Conservation (phyloP, 495 filamentous ascomycete genomes). For the Aspergillus egyptiacus region DNA sequence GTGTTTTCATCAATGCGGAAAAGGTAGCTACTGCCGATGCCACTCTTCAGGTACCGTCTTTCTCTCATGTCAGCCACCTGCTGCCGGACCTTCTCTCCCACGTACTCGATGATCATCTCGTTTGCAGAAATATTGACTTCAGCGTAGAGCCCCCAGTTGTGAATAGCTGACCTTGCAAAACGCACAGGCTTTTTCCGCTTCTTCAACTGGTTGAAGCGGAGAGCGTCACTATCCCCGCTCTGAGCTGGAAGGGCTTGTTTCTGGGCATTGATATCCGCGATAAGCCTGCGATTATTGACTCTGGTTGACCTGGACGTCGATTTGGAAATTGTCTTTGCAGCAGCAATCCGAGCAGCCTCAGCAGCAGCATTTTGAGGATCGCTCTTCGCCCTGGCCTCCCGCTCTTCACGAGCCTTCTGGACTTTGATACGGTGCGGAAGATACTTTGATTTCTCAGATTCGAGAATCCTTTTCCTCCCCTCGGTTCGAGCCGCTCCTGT, state of each 20-base stretch:
- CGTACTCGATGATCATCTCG: conserved; percentile 99
- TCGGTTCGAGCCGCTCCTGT: conserved; percentile 87
- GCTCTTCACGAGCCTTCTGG: conserved; percentile 79
- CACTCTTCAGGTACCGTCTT: conserved; percentile 84
- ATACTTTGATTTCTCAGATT: conserved; percentile 96
- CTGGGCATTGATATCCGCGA: conserved; percentile 90
- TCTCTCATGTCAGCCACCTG: conserved; percentile 94
- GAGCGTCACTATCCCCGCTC: conserved; percentile 71
- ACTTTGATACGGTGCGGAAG: conserved; percentile 96
- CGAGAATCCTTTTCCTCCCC: conserved; percentile 86
- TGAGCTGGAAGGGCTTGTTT: conserved; percentile 70
- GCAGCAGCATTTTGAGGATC: conserved; percentile 59
- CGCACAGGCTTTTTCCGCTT: conserved; percentile 99
- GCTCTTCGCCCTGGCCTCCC: conserved; percentile 70
- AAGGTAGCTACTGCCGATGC: conserved; percentile 94
- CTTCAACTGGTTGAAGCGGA: conserved; percentile 98
- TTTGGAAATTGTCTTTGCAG: conserved; percentile 72
- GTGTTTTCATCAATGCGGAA: conserved; percentile 98
- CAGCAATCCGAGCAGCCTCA: conserved; percentile 66
- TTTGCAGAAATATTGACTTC: conserved; percentile 96
- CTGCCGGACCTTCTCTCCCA: conserved; percentile 94
- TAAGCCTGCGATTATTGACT: conserved; percentile 88
- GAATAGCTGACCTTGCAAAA: conserved; percentile 95
- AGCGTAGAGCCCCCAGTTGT: conserved; percentile 97
- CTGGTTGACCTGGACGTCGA: conserved; percentile 80